Evolutionary conservation across 1,139 yeast species (phyloP).

Genomic region (Candida sp.): DNA sequence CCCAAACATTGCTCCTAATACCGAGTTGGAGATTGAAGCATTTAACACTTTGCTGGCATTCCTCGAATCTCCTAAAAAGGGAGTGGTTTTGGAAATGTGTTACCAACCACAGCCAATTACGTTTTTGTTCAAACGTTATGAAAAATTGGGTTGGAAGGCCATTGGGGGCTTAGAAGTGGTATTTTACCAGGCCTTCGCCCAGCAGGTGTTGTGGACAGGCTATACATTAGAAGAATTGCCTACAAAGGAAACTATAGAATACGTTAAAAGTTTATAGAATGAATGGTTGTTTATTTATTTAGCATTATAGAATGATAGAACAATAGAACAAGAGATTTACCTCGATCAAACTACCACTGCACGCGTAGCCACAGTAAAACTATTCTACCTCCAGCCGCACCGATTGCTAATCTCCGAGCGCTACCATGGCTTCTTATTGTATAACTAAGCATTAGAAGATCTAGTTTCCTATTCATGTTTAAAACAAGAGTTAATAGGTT

Average conservation of each 20-base stretch:
- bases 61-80: slow-evolving; percentile 13
- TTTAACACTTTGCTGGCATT: slow-evolving; percentile 21
- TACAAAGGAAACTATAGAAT: slow-evolving; percentile 4
- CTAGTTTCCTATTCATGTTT: neutral
- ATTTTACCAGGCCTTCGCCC: slow-evolving; percentile 28
- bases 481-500: neutral
- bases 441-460: neutral
- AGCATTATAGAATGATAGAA: too few species aligned
- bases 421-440: neutral
- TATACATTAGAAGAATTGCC: slow-evolving; percentile 9
- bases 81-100: slow-evolving; percentile 30
- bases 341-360: neutral
- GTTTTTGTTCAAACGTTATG: slow-evolving; percentile 18
- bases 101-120: slow-evolving; percentile 23
- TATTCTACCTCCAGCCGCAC: neutral
- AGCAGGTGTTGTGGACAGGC: slow-evolving; percentile 26
- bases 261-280: neutral
- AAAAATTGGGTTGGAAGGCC: slow-evolving; percentile 19
- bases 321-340: neutral
- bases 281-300: too few species aligned
- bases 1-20: slow-evolving; percentile 21
- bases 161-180: slow-evolving; percentile 24
- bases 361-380: neutral
- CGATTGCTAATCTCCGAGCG: too few species aligned
- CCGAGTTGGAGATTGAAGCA: slow-evolving; percentile 18